Base-by-base conservation (phyloP, 1,284 basidiomycete genomes). In the Sporisorium sorghi region DNA sequence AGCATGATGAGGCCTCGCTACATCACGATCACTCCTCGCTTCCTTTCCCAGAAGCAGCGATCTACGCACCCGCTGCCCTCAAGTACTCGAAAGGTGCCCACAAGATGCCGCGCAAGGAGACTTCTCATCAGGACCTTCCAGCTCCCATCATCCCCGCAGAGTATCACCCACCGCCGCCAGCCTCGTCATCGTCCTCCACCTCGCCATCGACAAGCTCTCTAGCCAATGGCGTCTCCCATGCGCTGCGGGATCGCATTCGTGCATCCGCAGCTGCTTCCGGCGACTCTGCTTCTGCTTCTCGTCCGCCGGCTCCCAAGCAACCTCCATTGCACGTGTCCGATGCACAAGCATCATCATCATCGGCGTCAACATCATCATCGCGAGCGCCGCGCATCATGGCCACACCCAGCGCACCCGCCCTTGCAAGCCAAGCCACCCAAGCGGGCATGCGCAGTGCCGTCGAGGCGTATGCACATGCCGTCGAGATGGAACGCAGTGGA, bases 401-500 rank as follows among this genome's bases (percentile, higher is more conserved):
- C 15, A 67, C 59, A 28, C 56, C 56, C 6, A 40, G 65, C 19
- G 62, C 65, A 24, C 71, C 67, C 2, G 53, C 74, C 2, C 24
- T 37, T 3, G 71, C 58, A 17, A 73, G 70, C 43, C 54, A 65
- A 37, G 46, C 52, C 2, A 73, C 60, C 1, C 58, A 68, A 43
- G 47, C 57, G 6, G 59, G 60, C 28, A 77, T 79, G 64, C 62
- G 65, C 51, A 64, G 60, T 26, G 69, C 78, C 1, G 70, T 79
- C 26, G 61, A 79, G 46, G 65, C 73, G 0, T 81, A 81, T 21
- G 77, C 75, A 0, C 60, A 59, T 24, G 79, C 77, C 11, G 79
- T 80, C 26, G 73, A 75, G 23, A 73, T 70, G 58, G 79, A 81
- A 43, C 62, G 78, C 19, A 66, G 63, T 23, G 78, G 78, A 3